phyloP scores from a whole-genome alignment of 768 basidiomycete genomes.

The Pholiota conissans region DNA sequence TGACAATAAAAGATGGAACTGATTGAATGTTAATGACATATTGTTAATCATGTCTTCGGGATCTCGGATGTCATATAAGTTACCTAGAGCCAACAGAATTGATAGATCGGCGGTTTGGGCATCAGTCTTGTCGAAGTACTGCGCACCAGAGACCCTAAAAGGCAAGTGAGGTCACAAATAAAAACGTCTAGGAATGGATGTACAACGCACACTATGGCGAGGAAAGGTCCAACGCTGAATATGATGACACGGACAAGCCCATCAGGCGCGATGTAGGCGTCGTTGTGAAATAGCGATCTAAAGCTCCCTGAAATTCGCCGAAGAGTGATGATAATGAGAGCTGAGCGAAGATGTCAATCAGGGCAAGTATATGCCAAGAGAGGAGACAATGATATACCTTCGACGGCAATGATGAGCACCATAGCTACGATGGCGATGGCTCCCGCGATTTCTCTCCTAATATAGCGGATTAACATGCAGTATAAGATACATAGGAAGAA shows the following conservation, averaged over 20 bases:
- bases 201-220: not conserved
- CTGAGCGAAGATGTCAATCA: not conserved
- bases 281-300: not conserved
- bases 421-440: not conserved
- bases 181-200: not conserved
- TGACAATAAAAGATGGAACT: not conserved
- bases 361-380: not conserved
- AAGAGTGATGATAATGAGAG: not conserved
- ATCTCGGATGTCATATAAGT: not conserved
- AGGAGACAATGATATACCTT: not conserved
- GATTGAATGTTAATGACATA: not conserved
- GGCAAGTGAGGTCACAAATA: not conserved
- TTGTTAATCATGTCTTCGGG: not conserved
- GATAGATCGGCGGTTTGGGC: conserved; percentile 24
- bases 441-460: not conserved
- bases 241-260: not conserved
- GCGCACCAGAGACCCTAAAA: not conserved
- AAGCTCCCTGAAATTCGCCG: conserved; percentile 1
- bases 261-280: not conserved
- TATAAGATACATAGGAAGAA: too few species aligned
- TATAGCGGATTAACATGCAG: not conserved
- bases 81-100: conserved; percentile 20
- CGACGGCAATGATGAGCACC: not conserved
- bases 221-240: not conserved
- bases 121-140: not conserved